A percentile compares a stretch with the other conserved stretches of the same genome.
Conservation (phyloP, 805 yeast genomes). For the Cyberlindnera subsufficiens region DNA sequence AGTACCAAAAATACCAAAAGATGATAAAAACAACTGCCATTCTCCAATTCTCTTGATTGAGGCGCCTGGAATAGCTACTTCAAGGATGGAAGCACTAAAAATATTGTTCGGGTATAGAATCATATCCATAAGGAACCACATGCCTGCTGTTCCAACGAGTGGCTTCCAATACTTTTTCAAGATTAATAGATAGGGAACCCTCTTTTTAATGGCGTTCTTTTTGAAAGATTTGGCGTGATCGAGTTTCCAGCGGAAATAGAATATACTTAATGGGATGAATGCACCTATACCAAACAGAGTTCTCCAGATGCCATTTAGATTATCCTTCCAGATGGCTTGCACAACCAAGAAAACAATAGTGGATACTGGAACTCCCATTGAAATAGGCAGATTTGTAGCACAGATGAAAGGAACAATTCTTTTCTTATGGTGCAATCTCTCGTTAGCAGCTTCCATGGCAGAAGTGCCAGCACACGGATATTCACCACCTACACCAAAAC, state of each 20-base stretch:
- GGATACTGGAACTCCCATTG: slow-evolving; percentile 25
- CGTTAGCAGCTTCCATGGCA: slow-evolving; percentile 58
- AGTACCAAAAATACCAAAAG: slow-evolving; percentile 9
- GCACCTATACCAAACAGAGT: slow-evolving; percentile 45
- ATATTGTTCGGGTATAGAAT: slow-evolving; percentile 63
- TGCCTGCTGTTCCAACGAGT: slow-evolving; percentile 46
- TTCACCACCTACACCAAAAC: slow-evolving; percentile 64
- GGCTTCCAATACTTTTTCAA: slow-evolving; percentile 35
- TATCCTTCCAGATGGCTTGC: slow-evolving; percentile 32
- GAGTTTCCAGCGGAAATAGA: slow-evolving; percentile 10
- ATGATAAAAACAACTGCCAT: slow-evolving; percentile 9
- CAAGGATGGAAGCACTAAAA: slow-evolving; percentile 43
- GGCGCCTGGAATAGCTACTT: slow-evolving; percentile 33
- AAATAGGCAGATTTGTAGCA: slow-evolving; percentile 6
- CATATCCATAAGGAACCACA: slow-evolving; percentile 63
- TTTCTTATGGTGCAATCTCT: slow-evolving; percentile 29
- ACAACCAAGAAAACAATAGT: slow-evolving; percentile 39
- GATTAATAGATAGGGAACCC: slow-evolving; percentile 6
- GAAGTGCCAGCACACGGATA: slow-evolving; percentile 58
- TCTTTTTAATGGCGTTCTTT: slow-evolving; percentile 32
- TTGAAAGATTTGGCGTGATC: slow-evolving; percentile 39
- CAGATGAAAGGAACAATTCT: slow-evolving; percentile 36
- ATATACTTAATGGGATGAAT: slow-evolving; percentile 24
- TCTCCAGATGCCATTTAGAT: slow-evolving; percentile 37
- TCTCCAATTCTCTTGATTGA: slow-evolving; percentile 10